Evolutionary conservation across 768 basidiomycete species (phyloP), one percentile per base, ranked within the genome.

Genomic region (Suillus sp.): DNA sequence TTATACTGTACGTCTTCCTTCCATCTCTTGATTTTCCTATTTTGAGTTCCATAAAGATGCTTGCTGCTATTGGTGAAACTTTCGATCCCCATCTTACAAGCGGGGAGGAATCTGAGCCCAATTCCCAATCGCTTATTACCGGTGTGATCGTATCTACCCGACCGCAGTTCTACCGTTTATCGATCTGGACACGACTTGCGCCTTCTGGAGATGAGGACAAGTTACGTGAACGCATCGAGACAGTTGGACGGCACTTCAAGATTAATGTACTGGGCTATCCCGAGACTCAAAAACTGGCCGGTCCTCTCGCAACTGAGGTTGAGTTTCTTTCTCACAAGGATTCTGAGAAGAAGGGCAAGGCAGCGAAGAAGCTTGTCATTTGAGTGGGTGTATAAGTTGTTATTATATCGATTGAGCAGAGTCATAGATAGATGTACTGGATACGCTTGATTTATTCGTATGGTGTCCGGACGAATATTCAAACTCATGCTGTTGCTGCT

Each of bases 61-160:
- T 99, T 63, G 97, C 97, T 64, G 97, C 96, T 51, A 99, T 99
- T 68, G 97, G 97, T 60, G 97, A 99, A 79, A 99, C 95, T 0
- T 98, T 97, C 75, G 97, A 99, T 77, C 94, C 96, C 18, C 85
- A 88, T 60, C 84, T 93, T 55, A 83, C 88, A 27, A 63, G 71
- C 78, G 53, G 84, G 80, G 67, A 77, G 70, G 22, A 74, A 20
- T 65, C 74, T 65, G 83, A 78, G 51, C 75, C 76, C 20, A 81
- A 78, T 45, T 79, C 80, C 9, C 81, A 82, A 67, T 87, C 89
- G 42, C 80, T 93, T 68, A 89, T 91, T 68, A 98, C 96, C 0
- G 95, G 95, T 57, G 95, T 97, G 59, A 99, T 99, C 70, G 90
- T 98, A 53, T 96, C 93, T 5, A 89, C 93, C 50, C 90, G 97